These are phyloP conservation scores for Cladophialophora bantiana DNA, from an alignment of 2,329 filamentous ascomycete species.

Conservation along the genomic window DNA sequence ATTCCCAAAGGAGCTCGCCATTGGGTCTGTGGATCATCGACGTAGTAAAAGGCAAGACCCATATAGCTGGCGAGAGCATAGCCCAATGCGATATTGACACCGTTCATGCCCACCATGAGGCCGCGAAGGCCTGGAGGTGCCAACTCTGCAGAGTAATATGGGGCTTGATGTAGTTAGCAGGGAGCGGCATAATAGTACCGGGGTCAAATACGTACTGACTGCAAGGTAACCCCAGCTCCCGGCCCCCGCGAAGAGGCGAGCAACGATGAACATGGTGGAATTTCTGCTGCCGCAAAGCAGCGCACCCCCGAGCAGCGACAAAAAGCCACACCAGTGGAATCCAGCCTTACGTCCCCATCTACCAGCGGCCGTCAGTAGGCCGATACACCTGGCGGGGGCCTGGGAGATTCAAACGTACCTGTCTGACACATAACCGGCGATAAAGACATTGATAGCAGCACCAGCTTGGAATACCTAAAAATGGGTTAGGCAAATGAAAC, in stretches of 20 bases:
- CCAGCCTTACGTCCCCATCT: constrained; percentile 62
- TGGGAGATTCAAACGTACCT: neutral
- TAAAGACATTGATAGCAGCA: constrained; percentile 30
- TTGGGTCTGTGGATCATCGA: constrained; percentile 19
- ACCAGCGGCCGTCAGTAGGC: neutral
- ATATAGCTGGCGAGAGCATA: constrained; percentile 33
- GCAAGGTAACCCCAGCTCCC: constrained; percentile 28
- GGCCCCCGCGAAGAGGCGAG: constrained; percentile 28
- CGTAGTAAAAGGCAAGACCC: constrained; percentile 33
- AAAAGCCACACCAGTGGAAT: constrained; percentile 47
- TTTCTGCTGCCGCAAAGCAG: constrained; percentile 26
- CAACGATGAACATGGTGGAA: constrained; percentile 31
- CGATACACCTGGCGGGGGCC: neutral
- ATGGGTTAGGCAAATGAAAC: neutral
- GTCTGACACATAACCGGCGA: constrained; percentile 44
- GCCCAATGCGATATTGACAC: constrained; percentile 34
- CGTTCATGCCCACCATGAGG: constrained; percentile 36
- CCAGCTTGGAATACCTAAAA: constrained; percentile 28
- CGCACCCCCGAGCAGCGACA: constrained; percentile 30
- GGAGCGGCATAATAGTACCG: too few relatives aligned
- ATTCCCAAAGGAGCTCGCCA: constrained; percentile 34
- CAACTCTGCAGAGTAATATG: constrained; percentile 31
- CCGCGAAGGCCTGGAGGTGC: constrained; percentile 34
- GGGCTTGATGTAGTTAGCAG: constrained; percentile 14
- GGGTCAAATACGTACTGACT: constrained; percentile 17